A percentile compares a stretch with the other conserved stretches of the same genome.
Conservation (phyloP, 108 stramenopile species). For the Asterionellopsis glacialis region DNA sequence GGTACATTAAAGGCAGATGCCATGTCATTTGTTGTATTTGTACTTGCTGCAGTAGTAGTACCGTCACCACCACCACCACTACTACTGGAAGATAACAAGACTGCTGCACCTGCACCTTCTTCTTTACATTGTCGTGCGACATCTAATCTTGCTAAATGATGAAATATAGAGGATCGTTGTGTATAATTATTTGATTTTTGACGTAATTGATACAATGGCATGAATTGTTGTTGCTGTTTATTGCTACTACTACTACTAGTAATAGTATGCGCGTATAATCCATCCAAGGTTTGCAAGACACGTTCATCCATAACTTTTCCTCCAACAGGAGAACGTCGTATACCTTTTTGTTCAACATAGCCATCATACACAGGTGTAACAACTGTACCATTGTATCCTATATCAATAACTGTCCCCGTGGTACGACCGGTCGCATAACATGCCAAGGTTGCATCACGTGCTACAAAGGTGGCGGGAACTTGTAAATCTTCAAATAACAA, state of each 20-base stretch:
- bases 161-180: conserved; percentile 38
- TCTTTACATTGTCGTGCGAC: conserved; percentile 69
- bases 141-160: conserved; percentile 46
- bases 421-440: conserved; percentile 86
- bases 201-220: conserved; percentile 73
- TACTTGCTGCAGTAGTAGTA: conserved; percentile 24
- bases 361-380: conserved; percentile 86
- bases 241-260: no score
- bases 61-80: conserved; percentile 5
- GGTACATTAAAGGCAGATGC: conserved; percentile 51
- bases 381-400: conserved; percentile 67
- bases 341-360: conserved; percentile 73
- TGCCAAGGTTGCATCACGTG: conserved; percentile 69
- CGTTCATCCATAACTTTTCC: conserved; percentile 56
- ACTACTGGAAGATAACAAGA: conserved; percentile 5
- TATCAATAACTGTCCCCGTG: conserved; percentile 78
- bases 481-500: conserved; percentile 63
- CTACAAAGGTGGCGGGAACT: conserved; percentile 88
- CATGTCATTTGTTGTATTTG: no score
- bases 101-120: conserved; percentile 61
- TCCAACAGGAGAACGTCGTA: conserved; percentile 54
- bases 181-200: no score
- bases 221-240: conserved; percentile 40
- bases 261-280: conserved; percentile 7
- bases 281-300: conserved; percentile 39